Conservation (phyloP, 2,329 filamentous ascomycete species). For the Ramularia collo-cygni region DNA sequence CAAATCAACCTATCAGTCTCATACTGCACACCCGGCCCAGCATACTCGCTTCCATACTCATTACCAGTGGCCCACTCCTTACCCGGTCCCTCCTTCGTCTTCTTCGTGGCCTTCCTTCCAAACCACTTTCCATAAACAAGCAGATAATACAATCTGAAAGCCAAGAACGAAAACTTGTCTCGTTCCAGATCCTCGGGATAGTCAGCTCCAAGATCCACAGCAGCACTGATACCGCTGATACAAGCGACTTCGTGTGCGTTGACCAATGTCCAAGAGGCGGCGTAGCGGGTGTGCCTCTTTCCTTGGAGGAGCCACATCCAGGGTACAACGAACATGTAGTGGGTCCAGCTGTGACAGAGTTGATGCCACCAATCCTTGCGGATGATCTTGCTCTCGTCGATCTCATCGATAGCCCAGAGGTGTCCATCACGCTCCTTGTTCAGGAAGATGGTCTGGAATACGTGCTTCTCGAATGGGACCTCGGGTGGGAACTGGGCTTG, state of each 20-base stretch:
- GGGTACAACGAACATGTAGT: constrained; percentile 60
- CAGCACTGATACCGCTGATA: constrained; percentile 64
- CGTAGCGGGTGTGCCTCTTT: constrained; percentile 55
- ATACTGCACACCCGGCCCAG: constrained; percentile 51
- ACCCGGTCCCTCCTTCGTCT: constrained; percentile 41
- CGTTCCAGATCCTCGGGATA: constrained; percentile 57
- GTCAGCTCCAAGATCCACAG: constrained; percentile 59
- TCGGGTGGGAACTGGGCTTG: constrained; percentile 60
- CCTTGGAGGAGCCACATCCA: constrained; percentile 68
- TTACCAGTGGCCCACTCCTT: constrained; percentile 50
- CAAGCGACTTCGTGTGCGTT: constrained; percentile 65
- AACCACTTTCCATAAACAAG: constrained; percentile 58
- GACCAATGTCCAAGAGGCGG: constrained; percentile 62
- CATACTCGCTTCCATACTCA: constrained; percentile 53
- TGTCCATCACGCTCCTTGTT: constrained; percentile 50
- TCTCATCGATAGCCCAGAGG: constrained; percentile 55
- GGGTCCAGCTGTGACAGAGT: constrained; percentile 56
- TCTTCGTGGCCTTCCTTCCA: constrained; percentile 32
- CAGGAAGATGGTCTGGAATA: constrained; percentile 65
- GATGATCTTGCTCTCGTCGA: constrained; percentile 54
- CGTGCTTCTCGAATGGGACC: constrained; percentile 51
- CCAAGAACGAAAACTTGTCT: constrained; percentile 55
- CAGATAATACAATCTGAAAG: constrained; percentile 56
- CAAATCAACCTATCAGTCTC: constrained; percentile 49
- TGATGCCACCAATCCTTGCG: constrained; percentile 63